Evolutionary conservation across 495 filamentous ascomycete species (phyloP).

Genomic region (Jackrogersella minutella): DNA sequence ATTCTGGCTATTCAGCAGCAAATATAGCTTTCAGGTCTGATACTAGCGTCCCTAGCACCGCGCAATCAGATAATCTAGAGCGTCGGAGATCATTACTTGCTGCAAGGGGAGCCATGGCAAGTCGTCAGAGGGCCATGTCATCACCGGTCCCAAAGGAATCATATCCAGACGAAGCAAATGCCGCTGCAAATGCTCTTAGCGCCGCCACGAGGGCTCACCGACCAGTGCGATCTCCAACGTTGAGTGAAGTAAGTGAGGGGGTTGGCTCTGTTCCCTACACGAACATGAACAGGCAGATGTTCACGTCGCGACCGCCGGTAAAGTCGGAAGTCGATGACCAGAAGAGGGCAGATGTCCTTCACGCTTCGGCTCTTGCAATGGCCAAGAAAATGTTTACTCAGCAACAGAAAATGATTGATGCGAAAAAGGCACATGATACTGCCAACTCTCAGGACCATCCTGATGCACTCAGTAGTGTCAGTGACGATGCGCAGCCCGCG

Average conservation of each 20-base stretch:
- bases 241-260: constrained; percentile 36
- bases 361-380: constrained; percentile 86
- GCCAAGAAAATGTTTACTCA: constrained; percentile 81
- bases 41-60: constrained; percentile 17
- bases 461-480: constrained; percentile 41
- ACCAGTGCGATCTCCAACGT: constrained; percentile 46
- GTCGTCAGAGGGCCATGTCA: constrained; percentile 71
- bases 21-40: constrained; percentile 59
- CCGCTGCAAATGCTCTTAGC: constrained; percentile 69
- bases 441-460: constrained; percentile 38
- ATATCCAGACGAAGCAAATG: constrained; percentile 67
- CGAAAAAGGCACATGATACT: constrained; percentile 46
- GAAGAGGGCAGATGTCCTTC: constrained; percentile 72
- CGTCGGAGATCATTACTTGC: constrained; percentile 71
- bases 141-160: constrained; percentile 58
- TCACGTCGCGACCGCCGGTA: constrained; percentile 77
- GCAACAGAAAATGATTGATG: constrained; percentile 65
- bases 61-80: constrained; percentile 29
- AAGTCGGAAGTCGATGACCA: constrained; percentile 75
- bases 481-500: constrained; percentile 43
- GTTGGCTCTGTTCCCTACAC: constrained; percentile 56
- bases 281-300: constrained; percentile 69
- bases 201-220: constrained; percentile 69
- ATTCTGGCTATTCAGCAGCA: constrained; percentile 66
- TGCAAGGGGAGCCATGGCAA: constrained; percentile 76